These are phyloP conservation scores for Pichia cabralensis DNA, from an alignment of 805 yeast genomes.

Conservation along the genomic window DNA sequence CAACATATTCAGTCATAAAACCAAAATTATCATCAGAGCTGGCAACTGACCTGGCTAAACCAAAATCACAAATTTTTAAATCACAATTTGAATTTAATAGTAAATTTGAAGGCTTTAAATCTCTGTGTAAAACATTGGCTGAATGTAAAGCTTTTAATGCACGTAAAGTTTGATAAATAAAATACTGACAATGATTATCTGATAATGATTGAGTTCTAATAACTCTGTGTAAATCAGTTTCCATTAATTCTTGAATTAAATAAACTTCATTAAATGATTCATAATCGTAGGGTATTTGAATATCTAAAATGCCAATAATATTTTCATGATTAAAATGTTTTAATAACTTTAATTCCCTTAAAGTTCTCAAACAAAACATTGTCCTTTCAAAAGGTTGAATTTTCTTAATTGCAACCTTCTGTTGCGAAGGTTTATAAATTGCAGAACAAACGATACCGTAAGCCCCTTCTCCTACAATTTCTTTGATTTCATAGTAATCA, in stretches of 20 bases:
- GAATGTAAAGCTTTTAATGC: constrained; percentile 87
- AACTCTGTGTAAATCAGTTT: constrained; percentile 76
- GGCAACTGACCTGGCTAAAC: constrained; percentile 67
- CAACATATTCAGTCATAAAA: constrained; percentile 93
- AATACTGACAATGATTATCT: constrained; percentile 92
- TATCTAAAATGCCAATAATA: constrained; percentile 80
- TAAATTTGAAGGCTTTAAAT: constrained; percentile 81
- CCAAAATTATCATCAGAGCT: constrained; percentile 58
- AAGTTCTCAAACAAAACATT: constrained; percentile 79
- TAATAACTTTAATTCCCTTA: constrained; percentile 79
- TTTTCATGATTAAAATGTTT: constrained; percentile 92
- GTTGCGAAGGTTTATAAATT: constrained; percentile 72
- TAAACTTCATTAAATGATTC: constrained; percentile 81
- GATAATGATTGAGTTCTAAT: constrained; percentile 72
- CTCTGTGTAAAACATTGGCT: constrained; percentile 91
- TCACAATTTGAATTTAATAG: constrained; percentile 88
- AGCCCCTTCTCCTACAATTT: constrained; percentile 91
- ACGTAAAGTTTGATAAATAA: constrained; percentile 80
- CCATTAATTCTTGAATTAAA: constrained; percentile 80
- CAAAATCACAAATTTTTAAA: constrained; percentile 89
- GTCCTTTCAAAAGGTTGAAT: constrained; percentile 87
- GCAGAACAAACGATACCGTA: constrained; percentile 93
- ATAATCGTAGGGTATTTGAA: constrained; percentile 71
- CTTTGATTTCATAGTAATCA: constrained; percentile 75
- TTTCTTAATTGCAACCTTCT: constrained; percentile 90